Evolutionary conservation across 768 basidiomycete species (phyloP).

Genomic region (Serpula lacrymans): DNA sequence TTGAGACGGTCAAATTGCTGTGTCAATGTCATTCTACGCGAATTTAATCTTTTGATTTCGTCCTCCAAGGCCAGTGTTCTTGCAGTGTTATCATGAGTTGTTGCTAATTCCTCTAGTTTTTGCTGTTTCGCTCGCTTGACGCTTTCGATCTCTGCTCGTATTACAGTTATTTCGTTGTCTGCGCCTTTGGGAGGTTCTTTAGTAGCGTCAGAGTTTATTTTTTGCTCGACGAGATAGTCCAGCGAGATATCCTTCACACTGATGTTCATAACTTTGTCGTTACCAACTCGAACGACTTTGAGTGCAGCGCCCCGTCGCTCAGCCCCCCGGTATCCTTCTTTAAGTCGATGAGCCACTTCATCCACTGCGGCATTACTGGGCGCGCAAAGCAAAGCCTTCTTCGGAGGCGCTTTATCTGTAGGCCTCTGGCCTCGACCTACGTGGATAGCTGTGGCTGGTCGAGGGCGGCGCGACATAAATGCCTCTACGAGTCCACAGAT

Average conservation of each 20-base stretch:
- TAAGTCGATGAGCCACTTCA: constrained; percentile 86
- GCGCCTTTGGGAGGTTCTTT: constrained; percentile 45
- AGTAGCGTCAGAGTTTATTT: constrained; percentile 45
- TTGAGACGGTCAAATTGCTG: constrained; percentile 72
- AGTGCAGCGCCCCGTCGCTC: constrained; percentile 52
- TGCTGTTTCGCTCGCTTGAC: constrained; percentile 57
- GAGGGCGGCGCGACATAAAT: constrained; percentile 61
- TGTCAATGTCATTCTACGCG: constrained; percentile 59
- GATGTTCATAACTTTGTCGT: constrained; percentile 68
- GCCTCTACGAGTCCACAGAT: constrained; percentile 92
- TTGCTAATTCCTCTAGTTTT: constrained; percentile 59
- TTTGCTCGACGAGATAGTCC: constrained; percentile 81
- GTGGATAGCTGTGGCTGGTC: constrained; percentile 46
- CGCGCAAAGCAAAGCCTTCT: constrained; percentile 88
- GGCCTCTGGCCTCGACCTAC: constrained; percentile 40
- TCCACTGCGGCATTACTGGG: constrained; percentile 99
- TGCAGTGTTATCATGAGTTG: constrained; percentile 53
- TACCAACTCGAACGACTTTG: constrained; percentile 89
- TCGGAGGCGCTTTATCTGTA: constrained; percentile 43
- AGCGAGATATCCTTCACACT: constrained; percentile 84
- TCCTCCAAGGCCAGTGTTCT: constrained; percentile 56
- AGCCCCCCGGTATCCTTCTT: constrained; percentile 65
- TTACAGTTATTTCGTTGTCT: constrained; percentile 50
- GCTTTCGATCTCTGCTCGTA: constrained; percentile 67
- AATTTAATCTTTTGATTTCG: constrained; percentile 65